phyloP scores from a whole-genome alignment of 164 flowering plant species.

The Malania oleifera region DNA sequence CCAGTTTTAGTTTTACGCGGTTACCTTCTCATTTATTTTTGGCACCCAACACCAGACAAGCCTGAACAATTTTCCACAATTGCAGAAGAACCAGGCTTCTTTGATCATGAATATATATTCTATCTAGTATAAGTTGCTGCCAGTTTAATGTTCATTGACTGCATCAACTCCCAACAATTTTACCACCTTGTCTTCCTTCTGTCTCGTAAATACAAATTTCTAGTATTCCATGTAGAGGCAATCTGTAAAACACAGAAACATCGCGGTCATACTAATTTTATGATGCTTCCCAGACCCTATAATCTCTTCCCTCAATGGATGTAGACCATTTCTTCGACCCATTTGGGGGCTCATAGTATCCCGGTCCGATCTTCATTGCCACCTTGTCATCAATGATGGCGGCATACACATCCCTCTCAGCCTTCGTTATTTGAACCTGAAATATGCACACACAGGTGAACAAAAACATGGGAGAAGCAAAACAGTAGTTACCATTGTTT shows the following conservation, averaged over 20 bases:
- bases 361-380: constrained; percentile 93
- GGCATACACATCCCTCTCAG: constrained; percentile 86
- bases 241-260: neutral
- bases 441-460: constrained; percentile 10
- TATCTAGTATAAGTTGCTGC: constrained; percentile 2
- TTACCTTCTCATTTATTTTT: too few species aligned
- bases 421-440: constrained; percentile 71
- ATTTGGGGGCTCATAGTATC: constrained; percentile 71
- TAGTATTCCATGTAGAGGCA: too few species aligned
- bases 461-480: neutral
- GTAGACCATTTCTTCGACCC: constrained; percentile 52
- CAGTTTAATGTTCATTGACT: neutral
- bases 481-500: neutral
- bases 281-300: constrained; percentile 85
- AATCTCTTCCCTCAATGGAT: constrained; percentile 71
- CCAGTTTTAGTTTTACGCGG: too few species aligned
- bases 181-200: too few species aligned
- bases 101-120: neutral
- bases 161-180: too few species aligned
- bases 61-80: too few species aligned
- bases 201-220: too few species aligned
- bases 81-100: too few species aligned
- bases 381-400: constrained; percentile 80
- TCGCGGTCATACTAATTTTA: constrained; percentile 15
- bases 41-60: too few species aligned